Base-by-base conservation (phyloP, 2,329 filamentous ascomycete species). In the Stemphylium beticola region DNA sequence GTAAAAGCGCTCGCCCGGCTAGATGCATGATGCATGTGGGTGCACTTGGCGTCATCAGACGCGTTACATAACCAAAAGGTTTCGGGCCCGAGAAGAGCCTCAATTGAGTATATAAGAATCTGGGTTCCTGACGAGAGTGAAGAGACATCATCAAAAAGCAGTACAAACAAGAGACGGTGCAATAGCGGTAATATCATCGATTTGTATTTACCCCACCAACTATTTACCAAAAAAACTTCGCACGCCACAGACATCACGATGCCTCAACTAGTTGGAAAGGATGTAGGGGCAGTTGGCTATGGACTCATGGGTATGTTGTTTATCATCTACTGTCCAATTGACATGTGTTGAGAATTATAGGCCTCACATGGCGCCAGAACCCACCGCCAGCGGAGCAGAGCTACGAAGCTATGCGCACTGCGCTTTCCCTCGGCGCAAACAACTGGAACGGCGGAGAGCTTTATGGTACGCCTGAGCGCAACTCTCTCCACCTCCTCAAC, bases 391-490 rank as follows among this genome's bases (percentile, higher is more conserved):
- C 68, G 39, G 64, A 67, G 32, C 65, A 81, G 49, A 62, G 76
- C 60, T 77, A 81, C 62, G 68, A 72, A 49, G 76, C 78, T 2
- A 80, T 82, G 79, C 76, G 74, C 45, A 69, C 74, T 1, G 77
- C 79, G 24, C 62, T 80, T 14, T 61, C 71, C 2, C 52, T 62
- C 12, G 79, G 79, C 26, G 71, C 78, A n/a, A 79, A 78, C 61
- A 76, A 77, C 58, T 82, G 79, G 79, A 82, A 82, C 57, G 80
- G 77, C 36, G 80, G 80, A 53, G 78, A 81, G 57, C 54, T 82
- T 49, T 82, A 82, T 63, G 80, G 80, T 11, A 68, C 74, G 0
- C 73, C 77, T 1, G 73, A 79, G 31, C 70, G 69, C 57, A 83
- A 82, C 64, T 78, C 75, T 10, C 72, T 83, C 0, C 77, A 81